phyloP scores from a whole-genome alignment of 2,329 filamentous ascomycete species.

The Fusarium sarcochroum region DNA sequence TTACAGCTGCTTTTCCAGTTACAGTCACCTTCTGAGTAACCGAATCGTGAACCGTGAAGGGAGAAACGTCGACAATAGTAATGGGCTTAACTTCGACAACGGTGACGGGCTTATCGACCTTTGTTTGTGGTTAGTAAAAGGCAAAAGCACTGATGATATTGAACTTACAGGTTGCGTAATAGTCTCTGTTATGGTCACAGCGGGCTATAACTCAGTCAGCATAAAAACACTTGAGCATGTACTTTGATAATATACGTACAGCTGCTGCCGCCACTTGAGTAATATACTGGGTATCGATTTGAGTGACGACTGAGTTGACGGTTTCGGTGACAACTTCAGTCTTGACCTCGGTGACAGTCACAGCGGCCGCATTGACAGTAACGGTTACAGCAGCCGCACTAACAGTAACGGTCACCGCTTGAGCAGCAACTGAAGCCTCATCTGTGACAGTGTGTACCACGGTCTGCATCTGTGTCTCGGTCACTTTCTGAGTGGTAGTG shows the following conservation, averaged over 20 bases:
- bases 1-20: constrained; percentile 40
- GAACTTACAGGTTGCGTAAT: constrained; percentile 24
- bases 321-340: constrained; percentile 11
- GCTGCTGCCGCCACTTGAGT: constrained; percentile 33
- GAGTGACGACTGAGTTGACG: constrained; percentile 32
- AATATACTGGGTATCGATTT: constrained; percentile 23
- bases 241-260: constrained; percentile 15
- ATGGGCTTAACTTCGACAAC: constrained; percentile 31
- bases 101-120: constrained; percentile 32
- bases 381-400: constrained; percentile 32
- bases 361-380: constrained; percentile 28
- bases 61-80: constrained; percentile 25
- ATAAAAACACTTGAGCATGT: too few relatives aligned
- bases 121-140: neutral
- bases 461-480: constrained; percentile 32
- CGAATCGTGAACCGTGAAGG: constrained; percentile 6
- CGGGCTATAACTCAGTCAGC: constrained; percentile 19
- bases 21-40: constrained; percentile 29
- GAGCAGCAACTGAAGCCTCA: constrained; percentile 4
- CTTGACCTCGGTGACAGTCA: constrained; percentile 28
- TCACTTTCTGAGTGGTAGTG: constrained; percentile 42
- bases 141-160: neutral
- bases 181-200: constrained; percentile 30
- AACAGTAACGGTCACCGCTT: constrained; percentile 40
- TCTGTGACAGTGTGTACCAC: constrained; percentile 29